Evolutionary conservation across 192 early-diverging fungal genomes (phyloP).

Genomic region (Backusella morwellensis): DNA sequence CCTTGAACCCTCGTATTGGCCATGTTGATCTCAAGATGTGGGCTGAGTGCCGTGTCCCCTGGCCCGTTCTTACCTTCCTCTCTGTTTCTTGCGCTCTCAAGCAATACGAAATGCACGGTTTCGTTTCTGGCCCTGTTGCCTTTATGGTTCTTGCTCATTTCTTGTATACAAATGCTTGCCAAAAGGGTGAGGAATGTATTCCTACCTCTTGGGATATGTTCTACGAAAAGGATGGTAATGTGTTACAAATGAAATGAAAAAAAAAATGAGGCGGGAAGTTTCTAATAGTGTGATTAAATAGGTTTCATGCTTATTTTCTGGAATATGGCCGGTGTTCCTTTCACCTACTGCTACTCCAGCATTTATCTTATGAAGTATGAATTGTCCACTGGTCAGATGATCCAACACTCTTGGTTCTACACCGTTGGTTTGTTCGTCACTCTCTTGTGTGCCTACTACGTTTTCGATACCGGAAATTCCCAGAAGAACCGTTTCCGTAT

Average conservation of each 20-base stretch:
- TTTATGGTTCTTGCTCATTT: constrained; percentile 52
- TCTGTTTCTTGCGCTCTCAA: constrained; percentile 46
- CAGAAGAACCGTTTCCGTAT: constrained; percentile 53
- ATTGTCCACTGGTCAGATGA: constrained; percentile 32
- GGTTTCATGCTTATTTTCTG: constrained; percentile 55
- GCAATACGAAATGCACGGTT: constrained; percentile 42
- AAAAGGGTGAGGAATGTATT: constrained; percentile 53
- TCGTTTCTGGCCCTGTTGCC: constrained; percentile 34
- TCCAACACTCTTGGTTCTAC: constrained; percentile 32
- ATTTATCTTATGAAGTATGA: constrained; percentile 42
- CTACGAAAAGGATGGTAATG: constrained; percentile 52
- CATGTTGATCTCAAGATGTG: constrained; percentile 48
- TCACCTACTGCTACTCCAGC: constrained; percentile 47
- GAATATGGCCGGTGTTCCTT: constrained; percentile 52
- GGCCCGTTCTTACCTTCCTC: constrained; percentile 48
- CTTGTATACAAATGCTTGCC: constrained; percentile 48
- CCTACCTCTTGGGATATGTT: constrained; percentile 53
- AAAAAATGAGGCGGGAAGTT: not conserved
- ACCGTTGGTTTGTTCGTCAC: constrained; percentile 34
- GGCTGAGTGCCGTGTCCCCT: constrained; percentile 48
- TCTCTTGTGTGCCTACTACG: constrained; percentile 39
- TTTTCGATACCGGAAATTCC: constrained; percentile 53
- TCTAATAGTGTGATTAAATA: constrained; percentile 8
- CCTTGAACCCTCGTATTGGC: constrained; percentile 46
- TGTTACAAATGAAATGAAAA: not conserved